Percentiles rank a stretch among this genome's conserved stretches.
phyloP scores from a whole-genome alignment of 139 green algal species.

The Edaphochlamys debaryana region DNA sequence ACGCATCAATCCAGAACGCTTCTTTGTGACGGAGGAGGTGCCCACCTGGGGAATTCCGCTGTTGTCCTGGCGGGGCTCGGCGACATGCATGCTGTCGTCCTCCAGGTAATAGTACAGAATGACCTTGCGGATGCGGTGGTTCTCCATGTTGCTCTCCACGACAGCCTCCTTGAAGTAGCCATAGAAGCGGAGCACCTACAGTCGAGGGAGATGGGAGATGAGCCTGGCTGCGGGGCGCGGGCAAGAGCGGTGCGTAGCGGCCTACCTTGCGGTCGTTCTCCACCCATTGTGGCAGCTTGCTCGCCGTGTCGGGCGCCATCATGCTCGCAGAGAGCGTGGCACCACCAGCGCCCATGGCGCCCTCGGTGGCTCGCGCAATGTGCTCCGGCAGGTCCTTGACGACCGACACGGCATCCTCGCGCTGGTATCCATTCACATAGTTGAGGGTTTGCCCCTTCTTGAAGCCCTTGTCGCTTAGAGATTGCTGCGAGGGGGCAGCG shows the following conservation, averaged over 20 bases:
- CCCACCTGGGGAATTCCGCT: slow-evolving; percentile 83
- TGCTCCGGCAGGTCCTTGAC: slow-evolving; percentile 43
- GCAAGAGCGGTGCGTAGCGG: too few species aligned
- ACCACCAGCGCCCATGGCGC: not conserved
- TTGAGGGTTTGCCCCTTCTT: slow-evolving; percentile 74
- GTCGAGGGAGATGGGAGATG: too few species aligned
- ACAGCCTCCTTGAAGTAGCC: slow-evolving; percentile 92
- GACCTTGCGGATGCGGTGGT: slow-evolving; percentile 83
- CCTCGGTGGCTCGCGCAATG: not conserved
- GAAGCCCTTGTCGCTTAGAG: slow-evolving; percentile 61
- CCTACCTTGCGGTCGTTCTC: slow-evolving; percentile 85
- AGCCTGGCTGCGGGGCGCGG: too few species aligned
- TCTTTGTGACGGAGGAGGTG: too few species aligned
- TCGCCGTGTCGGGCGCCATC: slow-evolving; percentile 4
- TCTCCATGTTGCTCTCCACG: slow-evolving; percentile 78
- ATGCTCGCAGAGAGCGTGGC: slow-evolving; percentile 17
- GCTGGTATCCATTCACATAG: slow-evolving; percentile 79
- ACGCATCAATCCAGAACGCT: too few species aligned
- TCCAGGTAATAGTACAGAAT: slow-evolving; percentile 91
- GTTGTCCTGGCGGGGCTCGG: slow-evolving; percentile 89
- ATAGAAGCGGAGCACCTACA: slow-evolving; percentile 92
- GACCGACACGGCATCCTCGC: slow-evolving; percentile 54
- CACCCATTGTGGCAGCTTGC: slow-evolving; percentile 80
- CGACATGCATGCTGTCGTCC: slow-evolving; percentile 89
- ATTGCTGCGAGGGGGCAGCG: slow-evolving; percentile 44